These are phyloP conservation scores for sweet orange (Citrus sinensis) DNA, from an alignment of 345 rosid genomes.

Conservation along the genomic window DVS_A1.0 CM039163.1:22090001-22090500, in stretches of 20 bases:
- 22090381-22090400: constrained; percentile 89
- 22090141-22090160: constrained; percentile 31
- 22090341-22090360: constrained; percentile 18
- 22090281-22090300: constrained; percentile 60
- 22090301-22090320: constrained; percentile 34
- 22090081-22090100: constrained; percentile 4
- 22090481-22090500: constrained; percentile 42
- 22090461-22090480: constrained; percentile 42
- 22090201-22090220: constrained; percentile 61
- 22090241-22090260: constrained; percentile 36
- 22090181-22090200: constrained; percentile 45
- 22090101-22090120: constrained; percentile 30
- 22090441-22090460: constrained; percentile 26
- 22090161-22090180: constrained; percentile 13
- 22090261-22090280: constrained; percentile 43
- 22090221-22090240: constrained; percentile 40
- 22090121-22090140: constrained; percentile 24
- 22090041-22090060: constrained; percentile 19
- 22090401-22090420: constrained; percentile 82
- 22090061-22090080: constrained; percentile 14
- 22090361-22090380: constrained; percentile 17
- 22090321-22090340: constrained; percentile 42
- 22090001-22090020: neutral
- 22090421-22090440: constrained; percentile 84
- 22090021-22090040: neutral